These are phyloP conservation scores for Yamadazyma tumulicola DNA, from an alignment of 805 yeast species.

Conservation along the genomic window DNA sequence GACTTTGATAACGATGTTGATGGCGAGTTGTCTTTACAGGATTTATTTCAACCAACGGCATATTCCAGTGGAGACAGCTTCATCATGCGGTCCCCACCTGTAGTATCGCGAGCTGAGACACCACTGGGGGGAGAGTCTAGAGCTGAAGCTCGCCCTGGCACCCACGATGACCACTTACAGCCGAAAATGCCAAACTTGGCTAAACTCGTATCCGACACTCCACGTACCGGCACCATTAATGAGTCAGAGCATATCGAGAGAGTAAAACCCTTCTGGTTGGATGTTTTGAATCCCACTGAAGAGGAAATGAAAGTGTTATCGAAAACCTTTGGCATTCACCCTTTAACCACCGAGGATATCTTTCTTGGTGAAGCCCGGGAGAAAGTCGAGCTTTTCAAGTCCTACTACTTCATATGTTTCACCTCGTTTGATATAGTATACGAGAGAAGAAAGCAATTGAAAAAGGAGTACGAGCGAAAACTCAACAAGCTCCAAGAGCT, in stretches of 20 bases:
- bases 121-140: background rate
- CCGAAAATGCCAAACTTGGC: slow-evolving; percentile 3
- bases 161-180: slow-evolving; percentile 1
- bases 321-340: slow-evolving; percentile 92
- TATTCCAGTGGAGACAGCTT: slow-evolving; percentile 10
- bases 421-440: slow-evolving; percentile 60
- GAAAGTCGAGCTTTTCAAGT: slow-evolving; percentile 87
- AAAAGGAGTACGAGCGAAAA: slow-evolving; percentile 43
- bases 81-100: background rate
- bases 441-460: slow-evolving; percentile 56
- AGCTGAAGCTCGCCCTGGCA: background rate
- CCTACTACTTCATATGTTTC: slow-evolving; percentile 90
- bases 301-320: slow-evolving; percentile 93
- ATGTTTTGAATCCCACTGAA: slow-evolving; percentile 88
- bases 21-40: slow-evolving; percentile 14
- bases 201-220: slow-evolving; percentile 3
- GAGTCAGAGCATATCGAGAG: slow-evolving; percentile 3
- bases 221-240: slow-evolving; percentile 9
- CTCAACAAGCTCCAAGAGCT: slow-evolving; percentile 35
- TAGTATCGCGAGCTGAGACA: no score
- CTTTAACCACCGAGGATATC: slow-evolving; percentile 93
- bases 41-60: slow-evolving; percentile 24
- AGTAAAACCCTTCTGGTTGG: slow-evolving; percentile 67
- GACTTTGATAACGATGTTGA: slow-evolving; percentile 6
- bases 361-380: slow-evolving; percentile 91